Evolutionary conservation across 768 basidiomycete genomes (phyloP).

Genomic region (Trametes maxima): DNA sequence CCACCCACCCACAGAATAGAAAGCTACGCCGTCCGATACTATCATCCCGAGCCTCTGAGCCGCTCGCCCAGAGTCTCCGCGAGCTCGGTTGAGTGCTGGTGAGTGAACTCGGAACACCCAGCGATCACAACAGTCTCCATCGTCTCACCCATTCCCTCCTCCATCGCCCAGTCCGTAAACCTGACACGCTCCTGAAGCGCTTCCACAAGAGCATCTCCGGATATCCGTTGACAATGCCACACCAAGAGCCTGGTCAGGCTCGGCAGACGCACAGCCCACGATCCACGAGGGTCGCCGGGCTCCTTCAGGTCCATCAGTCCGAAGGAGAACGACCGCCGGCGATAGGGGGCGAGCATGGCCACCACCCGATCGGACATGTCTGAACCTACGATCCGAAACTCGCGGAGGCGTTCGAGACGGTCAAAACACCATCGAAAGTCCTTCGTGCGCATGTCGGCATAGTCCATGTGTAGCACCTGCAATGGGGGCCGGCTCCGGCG

Average conservation of each 20-base stretch:
- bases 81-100: conserved; percentile 29
- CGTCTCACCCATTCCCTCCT: conserved; percentile 22
- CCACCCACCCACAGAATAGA: no score
- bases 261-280: conserved; percentile 53
- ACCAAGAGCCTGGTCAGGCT: conserved; percentile 53
- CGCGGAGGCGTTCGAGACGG: conserved; percentile 51
- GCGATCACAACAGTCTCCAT: conserved; percentile 35
- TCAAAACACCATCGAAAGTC: conserved; percentile 74
- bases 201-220: conserved; percentile 58
- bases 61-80: conserved; percentile 29
- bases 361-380: conserved; percentile 82
- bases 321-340: conserved; percentile 1
- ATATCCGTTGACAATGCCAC: conserved; percentile 63
- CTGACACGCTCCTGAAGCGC: conserved; percentile 51
- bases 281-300: conserved; percentile 13
- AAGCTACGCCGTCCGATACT: no score
- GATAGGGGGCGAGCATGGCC: conserved; percentile 52
- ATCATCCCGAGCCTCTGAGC: background rate
- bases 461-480: conserved; percentile 72
- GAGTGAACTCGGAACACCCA: conserved; percentile 32
- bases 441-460: conserved; percentile 82
- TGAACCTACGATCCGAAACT: conserved; percentile 76
- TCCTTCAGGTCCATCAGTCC: conserved; percentile 14
- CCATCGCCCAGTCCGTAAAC: conserved; percentile 37
- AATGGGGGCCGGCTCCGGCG: conserved; percentile 64